A percentile compares a stretch with the other conserved stretches of the same genome.
Conservation (phyloP, 2,329 filamentous ascomycete genomes). For the Biscogniauxia marginata region DNA sequence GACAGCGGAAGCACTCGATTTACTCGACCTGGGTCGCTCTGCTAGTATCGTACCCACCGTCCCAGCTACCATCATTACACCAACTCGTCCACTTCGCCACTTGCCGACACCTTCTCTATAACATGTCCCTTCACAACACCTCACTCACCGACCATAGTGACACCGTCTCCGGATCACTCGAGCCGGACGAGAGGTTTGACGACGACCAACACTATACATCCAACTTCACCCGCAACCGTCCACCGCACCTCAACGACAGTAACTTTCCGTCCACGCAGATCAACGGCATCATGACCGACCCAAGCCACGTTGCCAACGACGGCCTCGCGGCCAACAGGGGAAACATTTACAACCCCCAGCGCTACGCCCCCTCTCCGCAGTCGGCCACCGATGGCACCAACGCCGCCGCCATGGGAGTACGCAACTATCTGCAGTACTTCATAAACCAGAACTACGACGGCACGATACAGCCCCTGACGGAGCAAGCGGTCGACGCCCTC, state of each 20-base stretch:
- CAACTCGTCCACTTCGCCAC: neutral
- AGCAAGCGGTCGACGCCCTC: slow-evolving; percentile 16
- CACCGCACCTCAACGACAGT: slow-evolving; percentile 18
- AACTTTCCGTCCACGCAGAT: slow-evolving; percentile 19
- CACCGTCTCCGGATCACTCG: slow-evolving; percentile 2
- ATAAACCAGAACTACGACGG: slow-evolving; percentile 13
- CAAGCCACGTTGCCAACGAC: neutral
- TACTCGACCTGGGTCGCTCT: neutral
- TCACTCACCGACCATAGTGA: neutral
- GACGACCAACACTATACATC: slow-evolving; percentile 1
- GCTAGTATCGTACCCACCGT: neutral
- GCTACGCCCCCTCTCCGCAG: neutral
- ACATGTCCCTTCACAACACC: neutral
- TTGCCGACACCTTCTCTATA: neutral
- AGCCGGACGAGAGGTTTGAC: slow-evolving; percentile 1
- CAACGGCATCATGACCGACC: slow-evolving; percentile 9
- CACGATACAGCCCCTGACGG: slow-evolving; percentile 13
- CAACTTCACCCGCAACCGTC: slow-evolving; percentile 15
- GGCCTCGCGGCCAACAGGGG: neutral
- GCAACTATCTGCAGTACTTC: slow-evolving; percentile 4
- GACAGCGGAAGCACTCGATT: too few relatives aligned
- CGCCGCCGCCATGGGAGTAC: neutral
- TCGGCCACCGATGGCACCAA: slow-evolving; percentile 15
- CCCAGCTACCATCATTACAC: neutral
- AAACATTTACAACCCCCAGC: neutral